phyloP scores from a whole-genome alignment of 495 filamentous ascomycete species.

The Penicillium coffeae region DNA sequence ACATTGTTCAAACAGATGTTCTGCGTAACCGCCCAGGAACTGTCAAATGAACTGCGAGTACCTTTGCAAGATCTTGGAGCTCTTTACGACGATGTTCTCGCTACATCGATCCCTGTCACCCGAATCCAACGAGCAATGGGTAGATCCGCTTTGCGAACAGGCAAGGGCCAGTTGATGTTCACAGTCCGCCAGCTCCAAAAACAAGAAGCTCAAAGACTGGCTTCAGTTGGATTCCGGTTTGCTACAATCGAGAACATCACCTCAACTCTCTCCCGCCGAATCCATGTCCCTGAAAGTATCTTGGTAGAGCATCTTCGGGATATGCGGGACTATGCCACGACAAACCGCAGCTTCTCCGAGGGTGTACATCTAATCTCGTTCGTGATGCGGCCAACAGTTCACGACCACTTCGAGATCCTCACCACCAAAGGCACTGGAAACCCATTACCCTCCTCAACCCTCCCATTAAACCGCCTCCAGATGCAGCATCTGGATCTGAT shows the following conservation, averaged over 20 bases:
- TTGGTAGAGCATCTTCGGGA: slow-evolving; percentile 53
- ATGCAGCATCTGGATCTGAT: slow-evolving; percentile 56
- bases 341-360: slow-evolving; percentile 49
- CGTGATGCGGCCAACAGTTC: slow-evolving; percentile 62
- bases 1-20: slow-evolving; percentile 82
- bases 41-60: slow-evolving; percentile 62
- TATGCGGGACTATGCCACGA: slow-evolving; percentile 58
- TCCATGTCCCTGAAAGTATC: slow-evolving; percentile 60
- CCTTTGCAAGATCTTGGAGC: slow-evolving; percentile 63
- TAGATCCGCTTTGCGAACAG: slow-evolving; percentile 35
- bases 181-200: slow-evolving; percentile 64
- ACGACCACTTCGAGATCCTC: slow-evolving; percentile 70
- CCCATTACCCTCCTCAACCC: slow-evolving; percentile 61
- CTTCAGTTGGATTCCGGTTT: slow-evolving; percentile 72
- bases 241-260: slow-evolving; percentile 66
- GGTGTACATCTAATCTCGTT: slow-evolving; percentile 77
- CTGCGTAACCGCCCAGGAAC: slow-evolving; percentile 70
- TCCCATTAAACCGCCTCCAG: slow-evolving; percentile 55
- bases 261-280: slow-evolving; percentile 59
- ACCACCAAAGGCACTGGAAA: slow-evolving; percentile 61
- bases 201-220: slow-evolving; percentile 56
- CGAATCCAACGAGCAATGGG: slow-evolving; percentile 35
- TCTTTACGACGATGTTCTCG: slow-evolving; percentile 74
- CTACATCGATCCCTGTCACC: slow-evolving; percentile 51
- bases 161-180: slow-evolving; percentile 75